Base-by-base conservation (phyloP, 129 eudicot genomes). In the Deinandra increscens region DNA sequence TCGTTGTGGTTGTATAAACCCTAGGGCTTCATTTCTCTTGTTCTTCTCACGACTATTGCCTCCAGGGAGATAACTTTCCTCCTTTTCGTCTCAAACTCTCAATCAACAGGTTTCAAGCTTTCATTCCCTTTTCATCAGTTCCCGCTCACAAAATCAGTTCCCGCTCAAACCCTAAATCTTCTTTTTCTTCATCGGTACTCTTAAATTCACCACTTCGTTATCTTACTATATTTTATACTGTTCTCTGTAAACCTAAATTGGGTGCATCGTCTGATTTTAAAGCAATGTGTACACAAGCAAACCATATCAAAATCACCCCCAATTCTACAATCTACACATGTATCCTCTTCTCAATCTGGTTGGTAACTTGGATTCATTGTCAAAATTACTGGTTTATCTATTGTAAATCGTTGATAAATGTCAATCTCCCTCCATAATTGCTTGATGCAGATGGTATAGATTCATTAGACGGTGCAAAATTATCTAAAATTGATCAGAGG, bases 401-500 rank as follows among this genome's bases (percentile, higher is more conserved):
- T 29, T 8, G 18, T 26, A 26, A 26, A 26, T 26, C 31, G 6
- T 18, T 64, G 1, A 18, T 8, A 65, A 5, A 14, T 48, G 14
- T 6, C 7, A 50, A 50, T 0, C 44, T 43, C 59, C 18, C 58
- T 8, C 11, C 18, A 0, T 76, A 13, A 5, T 68, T 19, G 31
- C 0, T 64, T 46, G 56, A 19, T 54, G 78, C 74, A 83, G 87
- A 71, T 44, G 80, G 44, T 22, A 58, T 34, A 45, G 75, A 55
- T 69, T 54, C 60, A 54, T 23, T 53, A 68, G 73, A 72, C 67
- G 64, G 39, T 66, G 66, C 9, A 61, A 39, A 33, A 61, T 69
- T 65, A 22, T 64, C 29, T 5, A 58, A 73, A 29, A 56, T 84
- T 19, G 82, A 84, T 78, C 78, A 94, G 71, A 84, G 96, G 73